These are phyloP conservation scores for Podaxis mareebaensis DNA, from an alignment of 768 basidiomycete genomes.

Conservation along the genomic window DNA sequence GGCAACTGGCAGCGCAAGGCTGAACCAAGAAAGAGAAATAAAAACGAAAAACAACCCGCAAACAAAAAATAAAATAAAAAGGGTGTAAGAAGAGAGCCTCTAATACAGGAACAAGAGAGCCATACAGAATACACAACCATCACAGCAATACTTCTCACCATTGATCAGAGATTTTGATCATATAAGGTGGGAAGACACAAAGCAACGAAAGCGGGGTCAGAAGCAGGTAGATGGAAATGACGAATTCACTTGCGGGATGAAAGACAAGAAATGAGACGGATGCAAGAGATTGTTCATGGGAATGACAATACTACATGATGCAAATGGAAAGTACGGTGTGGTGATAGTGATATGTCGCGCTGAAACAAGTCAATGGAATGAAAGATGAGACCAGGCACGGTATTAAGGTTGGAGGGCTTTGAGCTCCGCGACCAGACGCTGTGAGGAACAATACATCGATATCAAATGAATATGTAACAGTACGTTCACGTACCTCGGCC, in stretches of 20 bases:
- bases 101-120: slow-evolving; percentile 8
- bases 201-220: slow-evolving; percentile 13
- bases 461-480: not conserved
- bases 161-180: not conserved
- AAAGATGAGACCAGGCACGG: not conserved
- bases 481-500: slow-evolving; percentile 49
- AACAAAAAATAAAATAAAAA: slow-evolving; percentile 3
- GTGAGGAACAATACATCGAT: slow-evolving; percentile 10
- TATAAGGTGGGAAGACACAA: not conserved
- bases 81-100: slow-evolving; percentile 4
- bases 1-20: not conserved
- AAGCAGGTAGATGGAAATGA: slow-evolving; percentile 2
- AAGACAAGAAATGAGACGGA: slow-evolving; percentile 10
- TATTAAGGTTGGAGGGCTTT: slow-evolving; percentile 38
- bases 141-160: slow-evolving; percentile 9
- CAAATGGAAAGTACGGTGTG: slow-evolving; percentile 10
- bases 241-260: slow-evolving; percentile 6
- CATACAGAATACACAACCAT: slow-evolving; percentile 4
- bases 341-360: not conserved
- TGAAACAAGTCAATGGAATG: not conserved
- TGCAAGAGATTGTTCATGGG: slow-evolving; percentile 15
- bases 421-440: slow-evolving; percentile 69
- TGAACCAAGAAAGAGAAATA: not conserved
- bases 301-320: slow-evolving; percentile 18
- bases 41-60: slow-evolving; percentile 6